Conservation (phyloP, 768 basidiomycete genomes). For the Lactarius trivialis region DNA sequence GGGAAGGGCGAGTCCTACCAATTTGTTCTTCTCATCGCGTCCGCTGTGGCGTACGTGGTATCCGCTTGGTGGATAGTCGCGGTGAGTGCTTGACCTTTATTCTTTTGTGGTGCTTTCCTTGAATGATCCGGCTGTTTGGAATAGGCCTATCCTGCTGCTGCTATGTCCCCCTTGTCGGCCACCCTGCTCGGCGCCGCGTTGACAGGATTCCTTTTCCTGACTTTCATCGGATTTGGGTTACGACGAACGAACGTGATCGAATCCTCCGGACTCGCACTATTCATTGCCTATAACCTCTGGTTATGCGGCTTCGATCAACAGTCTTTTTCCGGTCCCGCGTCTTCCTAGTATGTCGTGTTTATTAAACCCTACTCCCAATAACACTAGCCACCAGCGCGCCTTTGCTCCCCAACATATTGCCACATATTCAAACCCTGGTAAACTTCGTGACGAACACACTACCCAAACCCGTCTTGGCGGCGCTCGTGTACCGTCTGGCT, state of each 20-base stretch:
- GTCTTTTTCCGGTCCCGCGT: conserved; percentile 64
- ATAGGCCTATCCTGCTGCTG: conserved; percentile 76
- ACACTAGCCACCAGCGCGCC: conserved; percentile 46
- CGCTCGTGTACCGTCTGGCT: conserved; percentile 71
- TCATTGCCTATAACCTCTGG: conserved; percentile 90
- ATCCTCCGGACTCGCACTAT: conserved; percentile 78
- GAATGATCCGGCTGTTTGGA: neutral
- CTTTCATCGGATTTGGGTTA: conserved; percentile 83
- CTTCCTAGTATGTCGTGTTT: conserved; percentile 59
- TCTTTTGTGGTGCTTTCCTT: neutral
- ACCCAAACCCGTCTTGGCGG: conserved; percentile 76
- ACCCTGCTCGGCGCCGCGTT: conserved; percentile 84
- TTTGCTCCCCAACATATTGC: conserved; percentile 69
- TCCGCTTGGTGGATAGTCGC: conserved; percentile 84
- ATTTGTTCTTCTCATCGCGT: conserved; percentile 66
- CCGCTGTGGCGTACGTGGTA: conserved; percentile 72
- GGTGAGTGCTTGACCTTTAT: conserved; percentile 39
- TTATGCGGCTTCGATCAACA: conserved; percentile 75
- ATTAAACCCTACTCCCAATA: neutral
- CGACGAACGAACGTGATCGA: conserved; percentile 91
- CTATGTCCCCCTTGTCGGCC: conserved; percentile 79
- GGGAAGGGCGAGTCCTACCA: conserved; percentile 71
- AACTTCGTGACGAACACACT: conserved; percentile 82
- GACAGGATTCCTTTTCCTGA: conserved; percentile 85
- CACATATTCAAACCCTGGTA: conserved; percentile 70